Conservation (phyloP, 2,329 filamentous ascomycete species). For the Pleurostoma richardsiae region DNA sequence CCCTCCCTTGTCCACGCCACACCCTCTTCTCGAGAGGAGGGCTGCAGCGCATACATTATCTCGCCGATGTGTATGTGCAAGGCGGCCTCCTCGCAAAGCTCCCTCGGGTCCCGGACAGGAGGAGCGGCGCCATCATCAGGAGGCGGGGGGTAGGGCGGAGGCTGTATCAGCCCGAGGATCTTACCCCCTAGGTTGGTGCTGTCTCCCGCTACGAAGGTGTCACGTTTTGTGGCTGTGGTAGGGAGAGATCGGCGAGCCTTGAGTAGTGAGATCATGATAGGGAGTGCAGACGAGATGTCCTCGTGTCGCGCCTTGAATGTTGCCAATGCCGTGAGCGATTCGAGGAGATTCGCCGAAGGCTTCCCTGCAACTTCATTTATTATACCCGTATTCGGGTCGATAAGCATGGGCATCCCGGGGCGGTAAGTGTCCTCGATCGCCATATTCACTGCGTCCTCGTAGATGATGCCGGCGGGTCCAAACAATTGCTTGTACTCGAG, state of each 20-base stretch:
- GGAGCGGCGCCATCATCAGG: conserved; percentile 65
- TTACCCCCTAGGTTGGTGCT: neutral
- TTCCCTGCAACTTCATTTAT: conserved; percentile 53
- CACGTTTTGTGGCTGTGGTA: conserved; percentile 16
- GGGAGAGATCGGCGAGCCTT: conserved; percentile 65
- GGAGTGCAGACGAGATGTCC: conserved; percentile 65
- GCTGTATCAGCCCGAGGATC: conserved; percentile 14
- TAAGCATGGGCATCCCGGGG: conserved; percentile 27
- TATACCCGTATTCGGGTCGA: conserved; percentile 59
- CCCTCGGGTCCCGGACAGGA: conserved; percentile 57
- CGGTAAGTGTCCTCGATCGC: conserved; percentile 51
- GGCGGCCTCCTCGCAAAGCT: conserved; percentile 79
- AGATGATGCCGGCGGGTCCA: conserved; percentile 66
- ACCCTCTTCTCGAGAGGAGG: conserved; percentile 56
- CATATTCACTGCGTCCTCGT: conserved; percentile 70
- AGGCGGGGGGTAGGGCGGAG: conserved; percentile 64
- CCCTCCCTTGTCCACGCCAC: conserved; percentile 87
- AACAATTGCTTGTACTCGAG: conserved; percentile 69
- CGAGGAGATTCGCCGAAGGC: conserved; percentile 69
- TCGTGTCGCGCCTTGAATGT: conserved; percentile 69
- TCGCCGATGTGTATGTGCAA: conserved; percentile 90
- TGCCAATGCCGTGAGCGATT: conserved; percentile 70
- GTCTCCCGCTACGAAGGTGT: neutral
- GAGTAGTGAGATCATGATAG: conserved; percentile 80
- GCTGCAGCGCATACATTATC: conserved; percentile 73